Evolutionary conservation across 2,329 filamentous ascomycete species (phyloP), one percentile per base, ranked within the genome.

Genomic region (Fusarium acutatum): DNA sequence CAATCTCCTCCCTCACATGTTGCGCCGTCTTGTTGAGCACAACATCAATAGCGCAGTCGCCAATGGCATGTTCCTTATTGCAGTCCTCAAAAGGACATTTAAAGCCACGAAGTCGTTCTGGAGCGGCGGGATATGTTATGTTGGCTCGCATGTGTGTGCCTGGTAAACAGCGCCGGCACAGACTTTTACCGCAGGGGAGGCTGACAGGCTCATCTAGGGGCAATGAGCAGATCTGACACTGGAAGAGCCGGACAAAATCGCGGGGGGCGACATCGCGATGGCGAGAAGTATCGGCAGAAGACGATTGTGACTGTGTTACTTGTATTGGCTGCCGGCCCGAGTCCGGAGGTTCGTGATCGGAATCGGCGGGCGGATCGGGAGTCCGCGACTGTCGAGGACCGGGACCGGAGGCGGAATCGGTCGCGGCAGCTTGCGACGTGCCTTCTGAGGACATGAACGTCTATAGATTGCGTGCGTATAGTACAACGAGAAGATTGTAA

Each of bases 121-220:
- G 88, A 3, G 87, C 87, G 22, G 90, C 90, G 2, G 94, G 94
- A 80, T 96, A 97, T 5, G 94, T 92, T 65, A 97, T 93, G 69
- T 94, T 90, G 53, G 85, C 84, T 49, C 94, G 89, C 22, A 86
- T 81, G 76, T 92, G 88, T 6, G 90, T 83, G 52, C 88, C 82
- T 4, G 95, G 95, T 4, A 97, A 83, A 81, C 95, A 98, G 56
- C 82, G 81, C 77, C 88, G 90, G 83, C 95, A 98, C 17, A 97
- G 82, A 17, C 91, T 92, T 78, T 92, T 90, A 34, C 95, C 94
- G 80, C 95, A 98, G 10, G 95, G 94, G 9, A 97, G 84, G 1
- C 93, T 93, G 64, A 94, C 87, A 10, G 95, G 93, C 14, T 89
- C 86, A 50, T 83, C 86, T 35, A 96, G 84, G 3, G 92, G 91